These are phyloP conservation scores for Ceratocystis harringtonii DNA, from an alignment of 2,329 filamentous ascomycete genomes.

Conservation along the genomic window DNA sequence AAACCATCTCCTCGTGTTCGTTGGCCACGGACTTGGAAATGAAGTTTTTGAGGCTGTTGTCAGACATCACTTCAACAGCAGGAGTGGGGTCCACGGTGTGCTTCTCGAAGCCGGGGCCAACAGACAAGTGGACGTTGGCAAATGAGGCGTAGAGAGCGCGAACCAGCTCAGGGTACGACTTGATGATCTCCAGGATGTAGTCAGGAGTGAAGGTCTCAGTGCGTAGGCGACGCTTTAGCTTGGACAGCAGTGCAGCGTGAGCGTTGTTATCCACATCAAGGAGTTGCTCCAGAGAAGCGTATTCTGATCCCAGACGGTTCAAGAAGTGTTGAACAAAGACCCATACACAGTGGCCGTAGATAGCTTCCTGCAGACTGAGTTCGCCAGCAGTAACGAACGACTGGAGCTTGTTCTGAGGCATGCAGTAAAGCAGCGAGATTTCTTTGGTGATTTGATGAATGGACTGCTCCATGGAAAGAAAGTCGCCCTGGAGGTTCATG, in stretches of 20 bases:
- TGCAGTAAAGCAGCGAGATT: slow-evolving; percentile 89
- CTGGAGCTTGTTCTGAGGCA: slow-evolving; percentile 95
- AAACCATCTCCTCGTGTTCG: slow-evolving; percentile 95
- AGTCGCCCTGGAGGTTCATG: slow-evolving; percentile 38
- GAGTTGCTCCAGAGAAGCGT: slow-evolving; percentile 68
- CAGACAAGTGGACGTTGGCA: slow-evolving; percentile 62
- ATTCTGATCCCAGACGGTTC: slow-evolving; percentile 85
- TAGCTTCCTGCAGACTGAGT: slow-evolving; percentile 86
- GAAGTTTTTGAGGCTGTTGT: slow-evolving; percentile 53
- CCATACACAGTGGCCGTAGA: slow-evolving; percentile 95
- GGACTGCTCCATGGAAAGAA: slow-evolving; percentile 76
- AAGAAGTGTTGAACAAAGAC: slow-evolving; percentile 97
- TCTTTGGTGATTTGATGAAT: slow-evolving; percentile 99
- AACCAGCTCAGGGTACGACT: slow-evolving; percentile 73
- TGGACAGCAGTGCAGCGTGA: slow-evolving; percentile 76
- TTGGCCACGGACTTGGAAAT: slow-evolving; percentile 72
- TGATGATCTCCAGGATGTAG: slow-evolving; percentile 96
- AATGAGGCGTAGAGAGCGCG: slow-evolving; percentile 83
- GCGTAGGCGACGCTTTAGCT: slow-evolving; percentile 87
- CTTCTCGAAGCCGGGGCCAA: slow-evolving; percentile 36
- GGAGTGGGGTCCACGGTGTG: slow-evolving; percentile 37
- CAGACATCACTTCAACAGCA: slow-evolving; percentile 54
- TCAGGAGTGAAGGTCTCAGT: slow-evolving; percentile 96
- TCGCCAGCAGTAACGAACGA: slow-evolving; percentile 70
- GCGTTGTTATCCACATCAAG: slow-evolving; percentile 67